Conservation (phyloP, 306 rosid genomes). For the Malus domestica region ASM211411v1 NC_041801.1:27008001-27008500, state of each 20-base stretch:
- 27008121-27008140: slow-evolving; percentile 75
- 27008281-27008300: slow-evolving; percentile 49
- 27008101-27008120: slow-evolving; percentile 83
- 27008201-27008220: slow-evolving; percentile 30
- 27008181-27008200: slow-evolving; percentile 51
- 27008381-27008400: neutral
- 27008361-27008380: neutral
- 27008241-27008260: slow-evolving; percentile 59
- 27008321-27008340: neutral
- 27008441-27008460: neutral
- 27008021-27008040: slow-evolving; percentile 23
- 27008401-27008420: neutral
- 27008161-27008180: slow-evolving; percentile 70
- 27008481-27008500: no score
- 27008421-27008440: neutral
- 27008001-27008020: slow-evolving; percentile 72
- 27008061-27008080: slow-evolving; percentile 41
- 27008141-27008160: slow-evolving; percentile 73
- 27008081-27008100: slow-evolving; percentile 74
- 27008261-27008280: slow-evolving; percentile 64
- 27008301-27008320: slow-evolving; percentile 58
- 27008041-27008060: slow-evolving; percentile 17
- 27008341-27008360: slow-evolving; percentile 18
- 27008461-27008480: no score
- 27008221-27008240: slow-evolving; percentile 67